These are phyloP conservation scores for Priceomyces melissophilus DNA, from an alignment of 805 yeast genomes.

Conservation along the genomic window DNA sequence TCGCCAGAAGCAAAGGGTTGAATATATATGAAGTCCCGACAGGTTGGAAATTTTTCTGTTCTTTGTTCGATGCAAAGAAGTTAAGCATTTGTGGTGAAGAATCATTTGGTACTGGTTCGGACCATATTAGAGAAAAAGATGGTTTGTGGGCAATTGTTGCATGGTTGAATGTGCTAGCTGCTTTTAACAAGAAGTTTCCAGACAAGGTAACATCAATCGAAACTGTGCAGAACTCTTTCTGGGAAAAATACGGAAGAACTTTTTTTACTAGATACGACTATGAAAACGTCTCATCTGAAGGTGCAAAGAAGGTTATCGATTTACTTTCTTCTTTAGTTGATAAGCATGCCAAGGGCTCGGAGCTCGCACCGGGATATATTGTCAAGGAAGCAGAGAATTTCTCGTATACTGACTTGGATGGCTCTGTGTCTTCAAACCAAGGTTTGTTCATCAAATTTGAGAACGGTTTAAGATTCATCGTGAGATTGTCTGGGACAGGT, in stretches of 20 bases:
- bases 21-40: slow-evolving; percentile 93
- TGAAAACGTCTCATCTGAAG: slow-evolving; percentile 75
- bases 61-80: slow-evolving; percentile 88
- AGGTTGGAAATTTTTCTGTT: slow-evolving; percentile 98
- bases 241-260: slow-evolving; percentile 94
- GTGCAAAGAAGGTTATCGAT: slow-evolving; percentile 67
- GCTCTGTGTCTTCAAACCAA: slow-evolving; percentile 82
- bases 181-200: slow-evolving; percentile 62
- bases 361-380: slow-evolving; percentile 43
- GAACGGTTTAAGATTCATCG: slow-evolving; percentile 80
- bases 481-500: slow-evolving; percentile 94
- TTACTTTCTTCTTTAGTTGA: slow-evolving; percentile 34
- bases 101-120: slow-evolving; percentile 96
- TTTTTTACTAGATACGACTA: slow-evolving; percentile 94
- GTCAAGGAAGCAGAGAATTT: slow-evolving; percentile 84
- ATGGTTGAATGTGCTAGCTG: slow-evolving; percentile 94
- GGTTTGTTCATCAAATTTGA: slow-evolving; percentile 82
- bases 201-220: slow-evolving; percentile 60
- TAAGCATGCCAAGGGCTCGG: slow-evolving; percentile 42
- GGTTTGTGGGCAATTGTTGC: slow-evolving; percentile 98
- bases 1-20: slow-evolving; percentile 74
- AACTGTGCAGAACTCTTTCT: slow-evolving; percentile 78
- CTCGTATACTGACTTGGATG: slow-evolving; percentile 91
- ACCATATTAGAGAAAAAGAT: slow-evolving; percentile 96
- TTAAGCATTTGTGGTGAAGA: slow-evolving; percentile 97